These are phyloP conservation scores for Aspergillus coremiiformis DNA, from an alignment of 495 filamentous ascomycete genomes.

Conservation along the genomic window DNA sequence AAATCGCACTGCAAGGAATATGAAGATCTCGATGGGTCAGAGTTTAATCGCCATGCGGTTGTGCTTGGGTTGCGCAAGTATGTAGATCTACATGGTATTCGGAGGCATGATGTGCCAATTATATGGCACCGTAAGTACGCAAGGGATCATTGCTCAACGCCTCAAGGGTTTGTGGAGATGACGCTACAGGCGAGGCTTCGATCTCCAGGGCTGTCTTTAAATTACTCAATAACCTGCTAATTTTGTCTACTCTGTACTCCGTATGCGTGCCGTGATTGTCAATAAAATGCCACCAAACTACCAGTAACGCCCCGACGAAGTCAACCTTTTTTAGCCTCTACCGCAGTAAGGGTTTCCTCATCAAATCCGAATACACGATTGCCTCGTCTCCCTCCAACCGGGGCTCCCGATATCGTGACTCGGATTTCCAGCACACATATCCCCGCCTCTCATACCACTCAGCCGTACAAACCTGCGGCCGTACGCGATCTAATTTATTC, in stretches of 20 bases:
- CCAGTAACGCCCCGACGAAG: no score
- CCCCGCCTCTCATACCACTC: conserved; percentile 16
- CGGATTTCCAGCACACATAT: conserved; percentile 17
- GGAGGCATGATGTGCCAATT: neutral
- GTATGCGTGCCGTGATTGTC: no score
- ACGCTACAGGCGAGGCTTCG: no score
- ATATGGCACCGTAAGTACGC: no score
- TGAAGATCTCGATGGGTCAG: neutral
- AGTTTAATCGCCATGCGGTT: neutral
- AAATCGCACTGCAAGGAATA: neutral
- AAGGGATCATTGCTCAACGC: no score
- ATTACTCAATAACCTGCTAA: no score
- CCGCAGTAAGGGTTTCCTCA: neutral
- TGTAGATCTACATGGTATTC: no score
- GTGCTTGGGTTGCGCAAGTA: no score
- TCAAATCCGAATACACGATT: neutral
- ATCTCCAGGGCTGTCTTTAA: no score
- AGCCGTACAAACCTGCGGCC: conserved; percentile 1
- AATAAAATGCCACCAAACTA: no score
- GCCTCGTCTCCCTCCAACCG: neutral
- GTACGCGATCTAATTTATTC: neutral
- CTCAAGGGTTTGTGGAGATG: no score
- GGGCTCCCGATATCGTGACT: conserved; percentile 1
- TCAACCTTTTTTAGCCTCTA: neutral
- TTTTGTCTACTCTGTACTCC: no score